Evolutionary conservation across 768 basidiomycete species (phyloP).

Genomic region (Boletus speciosus): DNA sequence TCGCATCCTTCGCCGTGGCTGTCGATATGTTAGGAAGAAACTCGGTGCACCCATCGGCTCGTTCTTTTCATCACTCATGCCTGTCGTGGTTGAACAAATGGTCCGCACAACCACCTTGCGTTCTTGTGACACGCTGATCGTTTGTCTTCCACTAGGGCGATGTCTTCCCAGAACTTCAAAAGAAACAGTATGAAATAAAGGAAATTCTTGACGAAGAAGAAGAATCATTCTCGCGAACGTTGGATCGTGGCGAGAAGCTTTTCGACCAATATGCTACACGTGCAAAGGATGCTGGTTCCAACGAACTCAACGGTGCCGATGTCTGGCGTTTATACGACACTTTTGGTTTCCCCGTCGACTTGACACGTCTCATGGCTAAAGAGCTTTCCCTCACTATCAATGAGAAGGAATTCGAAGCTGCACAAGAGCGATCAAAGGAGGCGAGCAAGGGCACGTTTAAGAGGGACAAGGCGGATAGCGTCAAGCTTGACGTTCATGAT

Average conservation of each 20-base stretch:
- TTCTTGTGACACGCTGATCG: conserved; percentile 6
- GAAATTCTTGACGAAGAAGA: conserved; percentile 98
- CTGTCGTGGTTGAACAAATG: conserved; percentile 86
- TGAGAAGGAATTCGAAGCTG: conserved; percentile 83
- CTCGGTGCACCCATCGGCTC: conserved; percentile 87
- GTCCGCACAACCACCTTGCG: conserved; percentile 39
- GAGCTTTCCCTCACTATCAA: conserved; percentile 84
- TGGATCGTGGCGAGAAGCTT: conserved; percentile 93
- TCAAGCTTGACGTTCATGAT: conserved; percentile 96
- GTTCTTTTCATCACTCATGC: conserved; percentile 92
- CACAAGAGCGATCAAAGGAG: conserved; percentile 84
- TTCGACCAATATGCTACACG: conserved; percentile 83
- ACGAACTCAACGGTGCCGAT: conserved; percentile 81
- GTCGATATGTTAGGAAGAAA: conserved; percentile 95
- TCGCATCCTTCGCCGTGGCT: conserved; percentile 88
- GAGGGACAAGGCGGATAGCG: conserved; percentile 59
- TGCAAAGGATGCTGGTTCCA: conserved; percentile 58
- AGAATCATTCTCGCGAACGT: conserved; percentile 93
- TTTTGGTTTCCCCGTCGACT: conserved; percentile 95
- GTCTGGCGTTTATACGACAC: conserved; percentile 98
- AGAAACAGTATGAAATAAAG: conserved; percentile 76
- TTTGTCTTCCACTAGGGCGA: conserved; percentile 50
- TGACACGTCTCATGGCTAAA: conserved; percentile 96
- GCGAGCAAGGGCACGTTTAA: conserved; percentile 85
- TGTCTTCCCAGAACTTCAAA: conserved; percentile 91